Conservation (phyloP, 1,139 yeast species). For the Candida albicans region DNA sequence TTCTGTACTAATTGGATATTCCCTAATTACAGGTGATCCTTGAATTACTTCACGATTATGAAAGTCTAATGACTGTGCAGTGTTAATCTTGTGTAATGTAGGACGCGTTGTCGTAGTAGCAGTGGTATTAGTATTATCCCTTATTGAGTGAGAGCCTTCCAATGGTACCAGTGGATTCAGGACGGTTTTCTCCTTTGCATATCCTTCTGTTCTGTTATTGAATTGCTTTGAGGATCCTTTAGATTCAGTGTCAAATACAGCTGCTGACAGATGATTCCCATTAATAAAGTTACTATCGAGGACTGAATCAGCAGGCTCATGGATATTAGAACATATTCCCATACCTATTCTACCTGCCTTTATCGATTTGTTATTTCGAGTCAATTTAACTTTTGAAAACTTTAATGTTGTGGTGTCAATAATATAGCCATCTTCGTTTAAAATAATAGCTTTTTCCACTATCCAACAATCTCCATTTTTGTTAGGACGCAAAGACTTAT, state of each 20-base stretch:
- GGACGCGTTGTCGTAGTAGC: too few relatives aligned
- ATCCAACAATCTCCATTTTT: conserved; percentile 37
- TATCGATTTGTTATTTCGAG: conserved; percentile 15
- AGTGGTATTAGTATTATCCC: too few relatives aligned
- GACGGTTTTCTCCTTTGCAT: too few relatives aligned
- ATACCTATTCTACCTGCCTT: conserved; percentile 28
- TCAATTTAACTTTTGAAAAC: conserved; percentile 32
- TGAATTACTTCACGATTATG: background rate
- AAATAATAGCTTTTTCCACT: conserved; percentile 29
- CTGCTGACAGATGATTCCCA: conserved; percentile 1
- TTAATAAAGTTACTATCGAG: background rate
- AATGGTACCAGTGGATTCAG: background rate
- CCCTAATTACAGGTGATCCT: too few relatives aligned
- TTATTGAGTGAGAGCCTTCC: too few relatives aligned
- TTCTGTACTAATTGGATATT: background rate
- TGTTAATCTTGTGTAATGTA: conserved; percentile 10
- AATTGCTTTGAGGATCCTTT: background rate
- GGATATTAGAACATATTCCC: conserved; percentile 17
- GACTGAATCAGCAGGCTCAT: conserved; percentile 5
- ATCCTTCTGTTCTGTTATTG: too few relatives aligned
- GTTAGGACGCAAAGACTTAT: conserved; percentile 24
- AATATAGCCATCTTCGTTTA: conserved; percentile 40
- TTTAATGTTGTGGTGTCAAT: conserved; percentile 33
- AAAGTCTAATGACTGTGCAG: conserved; percentile 11
- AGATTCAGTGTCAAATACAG: background rate